Evolutionary conservation across 2,329 filamentous ascomycete genomes (phyloP), one percentile per base, ranked within the genome.

Genomic region (Pseudophaeomoniella oleicola): DNA sequence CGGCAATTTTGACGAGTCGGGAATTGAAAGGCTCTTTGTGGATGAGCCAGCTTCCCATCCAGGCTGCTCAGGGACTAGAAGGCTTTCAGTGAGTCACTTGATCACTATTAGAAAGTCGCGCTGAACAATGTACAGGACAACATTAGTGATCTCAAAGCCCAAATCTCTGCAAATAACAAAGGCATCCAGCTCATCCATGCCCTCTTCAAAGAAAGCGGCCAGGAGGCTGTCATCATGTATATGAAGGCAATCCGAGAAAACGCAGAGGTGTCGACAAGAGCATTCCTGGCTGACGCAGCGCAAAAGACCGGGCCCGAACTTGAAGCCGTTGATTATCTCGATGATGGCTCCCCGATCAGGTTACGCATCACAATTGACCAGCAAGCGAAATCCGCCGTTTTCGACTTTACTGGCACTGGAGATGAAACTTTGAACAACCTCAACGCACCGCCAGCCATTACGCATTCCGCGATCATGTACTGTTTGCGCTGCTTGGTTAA

Each of bases 71-170:
- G 44, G 38, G 3, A 43, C 39, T 6, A 33, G 44, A 5, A 38
- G n/a, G n/a, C n/a, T n/a, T n/a, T n/a, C n/a, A n/a, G n/a, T n/a
- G n/a, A n/a, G n/a, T n/a, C n/a, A n/a, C n/a, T n/a, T n/a, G n/a
- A n/a, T n/a, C n/a, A n/a, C n/a, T n/a, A n/a, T n/a, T n/a, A n/a
- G n/a, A n/a, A n/a, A n/a, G n/a, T n/a, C n/a, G n/a, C n/a, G n/a
- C n/a, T n/a, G n/a, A n/a, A n/a, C n/a, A n/a, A 55, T 1, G 41
- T 64, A 13, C 44, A 47, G 2, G 62, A 66, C 34, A 66, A 66
- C 35, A 48, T 66, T 4, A 55, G 59, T 2, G 62, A 66, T 35
- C 44, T 66, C 3, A 63, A 66, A 33, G 63, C 63, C 0, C 56
- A 59, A 29, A 58, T 61, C 0, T 60, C 62, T 0, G 58, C 63